Conservation (phyloP, 208 protist species). For the Naegleria gruberi region DNA sequence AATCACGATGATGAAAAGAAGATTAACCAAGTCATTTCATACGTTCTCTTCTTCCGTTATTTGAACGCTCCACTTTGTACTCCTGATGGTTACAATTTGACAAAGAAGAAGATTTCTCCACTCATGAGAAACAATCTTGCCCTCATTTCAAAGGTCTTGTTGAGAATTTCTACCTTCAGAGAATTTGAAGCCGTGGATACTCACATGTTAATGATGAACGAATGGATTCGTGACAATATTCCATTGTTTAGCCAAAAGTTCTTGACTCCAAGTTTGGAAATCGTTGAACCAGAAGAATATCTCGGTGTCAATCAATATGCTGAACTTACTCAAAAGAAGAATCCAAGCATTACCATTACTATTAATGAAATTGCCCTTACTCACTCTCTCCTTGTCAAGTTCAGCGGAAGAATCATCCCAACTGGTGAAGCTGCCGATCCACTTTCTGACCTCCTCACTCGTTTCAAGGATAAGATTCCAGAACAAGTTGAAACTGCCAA, state of each 20-base stretch:
- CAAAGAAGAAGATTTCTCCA: slow-evolving; percentile 1
- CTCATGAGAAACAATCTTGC: slow-evolving; percentile 44
- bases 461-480: slow-evolving; percentile 39
- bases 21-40: slow-evolving; percentile 49
- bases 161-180: slow-evolving; percentile 43
- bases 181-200: slow-evolving; percentile 42
- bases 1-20: slow-evolving; percentile 31
- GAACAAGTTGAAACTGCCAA: slow-evolving; percentile 36
- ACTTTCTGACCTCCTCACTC: slow-evolving; percentile 36
- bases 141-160: slow-evolving; percentile 51
- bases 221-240: slow-evolving; percentile 42
- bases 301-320: slow-evolving; percentile 56
- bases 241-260: slow-evolving; percentile 31
- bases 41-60: slow-evolving; percentile 61
- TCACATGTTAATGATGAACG: slow-evolving; percentile 47
- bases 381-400: slow-evolving; percentile 43
- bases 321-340: slow-evolving; percentile 47
- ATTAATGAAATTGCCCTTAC: slow-evolving; percentile 48
- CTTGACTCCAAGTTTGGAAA: slow-evolving; percentile 43
- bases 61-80: slow-evolving; percentile 54
- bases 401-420: not conserved
- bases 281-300: slow-evolving; percentile 47
- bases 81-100: slow-evolving; percentile 51
- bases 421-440: not conserved
- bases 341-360: slow-evolving; percentile 54